Evolutionary conservation across 2,329 filamentous ascomycete species (phyloP).

Genomic region (Xylaria multiplex): DNA sequence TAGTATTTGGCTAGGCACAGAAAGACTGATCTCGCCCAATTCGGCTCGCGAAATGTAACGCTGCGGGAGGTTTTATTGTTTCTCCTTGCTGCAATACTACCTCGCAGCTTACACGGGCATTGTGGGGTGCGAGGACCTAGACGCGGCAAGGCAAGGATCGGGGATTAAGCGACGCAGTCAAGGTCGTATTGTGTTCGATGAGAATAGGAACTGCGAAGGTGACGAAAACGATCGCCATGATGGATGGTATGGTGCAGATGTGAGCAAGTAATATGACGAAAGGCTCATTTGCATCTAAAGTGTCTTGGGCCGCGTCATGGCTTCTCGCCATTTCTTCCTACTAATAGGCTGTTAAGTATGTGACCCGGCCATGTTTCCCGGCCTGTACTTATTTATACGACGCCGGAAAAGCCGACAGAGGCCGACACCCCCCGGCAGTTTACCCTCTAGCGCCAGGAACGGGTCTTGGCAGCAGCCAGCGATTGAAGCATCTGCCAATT

Average conservation of each 20-base stretch:
- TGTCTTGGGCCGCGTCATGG: conserved; percentile 10
- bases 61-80: conserved; percentile 23
- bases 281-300: conserved; percentile 6
- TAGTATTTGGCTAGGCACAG: conserved; percentile 26
- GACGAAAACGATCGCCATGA: not conserved
- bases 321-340: not conserved
- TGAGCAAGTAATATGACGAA: not conserved
- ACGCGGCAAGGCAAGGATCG: conserved; percentile 16
- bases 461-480: conserved; percentile 31
- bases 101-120: conserved; percentile 30
- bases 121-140: conserved; percentile 26
- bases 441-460: conserved; percentile 30
- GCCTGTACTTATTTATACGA: conserved; percentile 4
- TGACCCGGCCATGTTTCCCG: conserved; percentile 18
- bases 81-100: conserved; percentile 32
- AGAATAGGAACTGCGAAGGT: not conserved
- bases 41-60: conserved; percentile 35
- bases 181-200: conserved; percentile 22
- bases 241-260: not conserved
- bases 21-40: conserved; percentile 32
- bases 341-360: conserved; percentile 5
- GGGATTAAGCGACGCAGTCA: conserved; percentile 5
- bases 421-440: conserved; percentile 26
- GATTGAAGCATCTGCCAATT: conserved; percentile 26
- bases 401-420: conserved; percentile 18